Evolutionary conservation across 192 early-diverging fungal species (phyloP).

Genomic region (Mortierella alpina): DNA sequence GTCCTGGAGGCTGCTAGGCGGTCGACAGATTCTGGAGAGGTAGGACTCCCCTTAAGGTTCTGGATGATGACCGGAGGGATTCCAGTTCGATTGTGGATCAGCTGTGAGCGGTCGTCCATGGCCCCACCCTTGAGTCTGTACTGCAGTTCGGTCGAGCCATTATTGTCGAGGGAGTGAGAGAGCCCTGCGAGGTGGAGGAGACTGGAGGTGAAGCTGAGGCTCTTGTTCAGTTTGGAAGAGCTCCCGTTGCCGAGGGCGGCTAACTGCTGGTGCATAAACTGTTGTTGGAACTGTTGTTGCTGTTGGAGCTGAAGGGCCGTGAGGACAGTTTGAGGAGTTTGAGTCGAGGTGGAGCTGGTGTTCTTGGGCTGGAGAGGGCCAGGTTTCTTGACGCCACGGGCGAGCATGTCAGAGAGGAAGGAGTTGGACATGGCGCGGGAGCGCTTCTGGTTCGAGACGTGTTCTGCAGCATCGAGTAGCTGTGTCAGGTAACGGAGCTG

Average conservation of each 20-base stretch:
- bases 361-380: constrained; percentile 16
- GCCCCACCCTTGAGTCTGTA: constrained; percentile 30
- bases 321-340: constrained; percentile 18
- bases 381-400: constrained; percentile 45
- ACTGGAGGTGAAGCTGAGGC: constrained; percentile 16
- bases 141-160: not conserved
- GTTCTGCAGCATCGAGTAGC: constrained; percentile 47
- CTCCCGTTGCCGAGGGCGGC: not conserved
- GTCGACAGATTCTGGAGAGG: constrained; percentile 15
- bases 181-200: constrained; percentile 27
- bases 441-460: constrained; percentile 40
- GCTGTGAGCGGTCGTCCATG: constrained; percentile 30
- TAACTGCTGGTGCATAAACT: constrained; percentile 13
- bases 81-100: constrained; percentile 9
- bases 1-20: not conserved
- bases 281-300: constrained; percentile 16
- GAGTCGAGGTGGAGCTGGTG: constrained; percentile 30
- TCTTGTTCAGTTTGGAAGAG: constrained; percentile 16
- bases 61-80: constrained; percentile 26
- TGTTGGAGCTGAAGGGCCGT: constrained; percentile 12
- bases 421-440: constrained; percentile 48
- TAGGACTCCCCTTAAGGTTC: constrained; percentile 28
- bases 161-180: not conserved
- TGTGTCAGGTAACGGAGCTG: constrained; percentile 50
- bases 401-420: constrained; percentile 50